Base-by-base conservation (phyloP, 2,329 filamentous ascomycete genomes). In the Penicillium palitans region DNA sequence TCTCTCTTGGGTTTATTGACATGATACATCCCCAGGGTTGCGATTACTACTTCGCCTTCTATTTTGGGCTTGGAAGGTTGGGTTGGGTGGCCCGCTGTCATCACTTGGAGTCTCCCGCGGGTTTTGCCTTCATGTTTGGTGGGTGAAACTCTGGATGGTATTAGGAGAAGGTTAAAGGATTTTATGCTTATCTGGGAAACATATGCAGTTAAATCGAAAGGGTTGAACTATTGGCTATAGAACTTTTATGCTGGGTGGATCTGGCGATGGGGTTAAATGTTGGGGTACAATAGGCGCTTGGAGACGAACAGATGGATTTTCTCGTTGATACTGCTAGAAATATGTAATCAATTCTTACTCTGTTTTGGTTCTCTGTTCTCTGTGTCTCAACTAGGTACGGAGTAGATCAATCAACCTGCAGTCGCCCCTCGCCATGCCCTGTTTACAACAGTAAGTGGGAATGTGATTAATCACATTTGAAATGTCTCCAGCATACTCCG, bases 381-480 rank as follows among this genome's bases (percentile, higher is more conserved):
- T 31, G 13, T 17, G 25, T 13, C 25, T 33, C 25, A 12, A n/a
- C 17, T 8, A 40, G 31, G n/a, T 19, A 19, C 19, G 19, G 19
- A 19, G 19, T 19, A 19, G 19, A 19, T 2, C 13, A 27, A 9
- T 5, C 9, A 9, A 4, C 25, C 27, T 4, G 27, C 25, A 3
- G 6, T 33, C 12, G 8, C 4, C 49, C 37, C 15, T 41, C 33
- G 13, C 9, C 10, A 21, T 21, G 8, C 4, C 12, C 8, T 12
- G 9, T 19, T 40, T 40, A 5, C 39, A 13, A 6, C n/a, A 2
- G 37, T 19, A 40, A 9, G 25, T 40, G 19, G 39, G 6, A 35
- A 52, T 35, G 4, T 52, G 50, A 52, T 52, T 6, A 6, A 52
- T 45, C 50, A 52, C 17, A 45, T 52, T 35, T 10, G 27, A 27